Evolutionary conservation across 495 filamentous ascomycete species (phyloP), one percentile per base, ranked within the genome.

Genomic region (Aspergillus funiculosus): DNA sequence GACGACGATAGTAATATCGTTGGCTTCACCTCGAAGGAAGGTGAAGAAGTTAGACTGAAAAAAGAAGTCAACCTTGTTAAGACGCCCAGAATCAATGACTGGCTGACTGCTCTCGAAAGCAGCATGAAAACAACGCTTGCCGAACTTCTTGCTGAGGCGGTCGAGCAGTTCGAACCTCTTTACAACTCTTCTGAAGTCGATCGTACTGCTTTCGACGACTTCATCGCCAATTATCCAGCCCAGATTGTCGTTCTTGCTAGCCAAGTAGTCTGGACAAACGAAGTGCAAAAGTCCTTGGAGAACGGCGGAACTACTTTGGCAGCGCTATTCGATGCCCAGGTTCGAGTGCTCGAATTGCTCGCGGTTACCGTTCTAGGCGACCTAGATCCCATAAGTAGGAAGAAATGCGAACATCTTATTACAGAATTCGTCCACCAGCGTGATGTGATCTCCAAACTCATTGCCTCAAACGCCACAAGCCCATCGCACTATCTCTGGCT

Each of bases 371-470:
- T 99, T n/a, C 75, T 97, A 4, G 85, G 85, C 18, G 89, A 97
- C 51, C 75, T 97, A 13, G 89, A 95, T 48, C 66, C 85, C 1
- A 82, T 97, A 32, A 78, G 84, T 55, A 73, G 92, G 39, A 95
- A 92, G 77, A 95, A 94, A 73, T 97, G 89, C 67, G 92, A 99
- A 62, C 90, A 95, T 66, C 82, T 99, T 51, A 97, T 99, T 59
- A 99, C 94, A 9, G 92, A 99, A 61, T 96, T 91, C 61, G 92
- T 99, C 13, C 92, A 97, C 59, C 92, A 99, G 61, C 82, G 92
- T 32, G 92, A 97, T 62, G 76, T 84, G 26, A 92, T 95, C 48
- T 81, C 85, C 45, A 91, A 85, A 56, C 78, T 99, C 18, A 77
- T 86, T 42, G 74, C 82, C 37, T 74, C 77, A 36, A 82, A 81